A percentile compares a stretch with the other conserved stretches of the same genome.
Evolutionary conservation across 2,329 filamentous ascomycete species (phyloP).

Genomic region (Aurifilum marmelostoma): DNA sequence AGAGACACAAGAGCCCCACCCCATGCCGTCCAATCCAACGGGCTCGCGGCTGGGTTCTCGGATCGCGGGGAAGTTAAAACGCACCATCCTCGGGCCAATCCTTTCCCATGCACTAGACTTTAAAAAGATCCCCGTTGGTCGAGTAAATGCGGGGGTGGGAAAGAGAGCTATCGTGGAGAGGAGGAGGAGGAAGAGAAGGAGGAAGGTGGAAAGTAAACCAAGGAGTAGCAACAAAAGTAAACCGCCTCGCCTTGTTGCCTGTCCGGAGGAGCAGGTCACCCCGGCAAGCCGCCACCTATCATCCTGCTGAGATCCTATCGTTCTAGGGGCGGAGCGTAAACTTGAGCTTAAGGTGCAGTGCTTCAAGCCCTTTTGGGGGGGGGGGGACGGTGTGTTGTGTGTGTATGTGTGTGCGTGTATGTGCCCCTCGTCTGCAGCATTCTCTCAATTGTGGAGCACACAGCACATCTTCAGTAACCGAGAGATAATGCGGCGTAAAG

Average conservation of each 20-base stretch:
- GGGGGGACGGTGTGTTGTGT: no score
- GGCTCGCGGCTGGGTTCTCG: background rate
- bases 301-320: background rate
- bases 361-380: no score
- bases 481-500: background rate
- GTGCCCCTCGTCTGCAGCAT: background rate
- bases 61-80: background rate
- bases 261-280: background rate
- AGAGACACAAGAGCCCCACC: background rate
- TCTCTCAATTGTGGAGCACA: background rate
- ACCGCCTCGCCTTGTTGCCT: background rate
- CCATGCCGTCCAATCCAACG: background rate
- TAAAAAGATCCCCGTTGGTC: no score
- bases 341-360: background rate
- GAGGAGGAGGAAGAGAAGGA: no score
- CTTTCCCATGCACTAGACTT: background rate
- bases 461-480: background rate
- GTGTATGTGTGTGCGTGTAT: no score
- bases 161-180: no score
- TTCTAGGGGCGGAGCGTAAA: background rate
- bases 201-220: no score
- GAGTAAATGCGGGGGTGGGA: background rate
- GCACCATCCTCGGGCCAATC: background rate
- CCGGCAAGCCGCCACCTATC: background rate
- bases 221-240: background rate